Percentiles rank a stretch among this genome's conserved stretches.
phyloP scores from a whole-genome alignment of 495 filamentous ascomycete genomes.

The Letharia lupina region DNA sequence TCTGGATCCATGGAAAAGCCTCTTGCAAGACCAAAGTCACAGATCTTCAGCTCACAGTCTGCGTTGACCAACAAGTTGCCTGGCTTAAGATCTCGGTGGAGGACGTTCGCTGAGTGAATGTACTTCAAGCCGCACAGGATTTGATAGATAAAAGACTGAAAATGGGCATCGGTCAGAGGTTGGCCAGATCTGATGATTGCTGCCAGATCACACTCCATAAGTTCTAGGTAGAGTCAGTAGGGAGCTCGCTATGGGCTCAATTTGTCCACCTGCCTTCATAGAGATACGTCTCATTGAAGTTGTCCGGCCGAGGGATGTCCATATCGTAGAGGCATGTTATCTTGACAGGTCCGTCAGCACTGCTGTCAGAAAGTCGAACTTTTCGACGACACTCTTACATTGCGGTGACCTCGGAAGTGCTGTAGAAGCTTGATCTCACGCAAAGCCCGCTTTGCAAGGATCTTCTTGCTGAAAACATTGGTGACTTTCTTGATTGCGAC shows the following conservation, averaged over 20 bases:
- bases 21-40: slow-evolving; percentile 92
- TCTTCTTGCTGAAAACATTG: slow-evolving; percentile 99
- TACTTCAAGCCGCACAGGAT: slow-evolving; percentile 95
- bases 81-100: slow-evolving; percentile 94
- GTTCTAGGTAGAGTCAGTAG: slow-evolving; percentile 48
- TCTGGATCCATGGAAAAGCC: slow-evolving; percentile 95
- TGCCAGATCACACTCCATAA: slow-evolving; percentile 98
- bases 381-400: slow-evolving; percentile 40
- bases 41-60: slow-evolving; percentile 98
- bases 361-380: neutral
- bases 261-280: slow-evolving; percentile 68
- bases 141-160: slow-evolving; percentile 93
- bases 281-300: slow-evolving; percentile 98
- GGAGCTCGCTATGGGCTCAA: neutral
- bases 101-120: slow-evolving; percentile 95
- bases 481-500: slow-evolving; percentile 99
- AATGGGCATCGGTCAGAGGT: slow-evolving; percentile 91
- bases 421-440: slow-evolving; percentile 98
- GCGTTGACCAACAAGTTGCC: slow-evolving; percentile 96
- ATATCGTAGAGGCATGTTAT: slow-evolving; percentile 99
- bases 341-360: slow-evolving; percentile 38
- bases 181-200: slow-evolving; percentile 97
- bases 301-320: slow-evolving; percentile 96
- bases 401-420: slow-evolving; percentile 86
- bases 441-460: slow-evolving; percentile 92